Evolutionary conservation across 2,329 filamentous ascomycete genomes (phyloP), one percentile per base, ranked within the genome.

Genomic region (Exophiala oligosperma): DNA sequence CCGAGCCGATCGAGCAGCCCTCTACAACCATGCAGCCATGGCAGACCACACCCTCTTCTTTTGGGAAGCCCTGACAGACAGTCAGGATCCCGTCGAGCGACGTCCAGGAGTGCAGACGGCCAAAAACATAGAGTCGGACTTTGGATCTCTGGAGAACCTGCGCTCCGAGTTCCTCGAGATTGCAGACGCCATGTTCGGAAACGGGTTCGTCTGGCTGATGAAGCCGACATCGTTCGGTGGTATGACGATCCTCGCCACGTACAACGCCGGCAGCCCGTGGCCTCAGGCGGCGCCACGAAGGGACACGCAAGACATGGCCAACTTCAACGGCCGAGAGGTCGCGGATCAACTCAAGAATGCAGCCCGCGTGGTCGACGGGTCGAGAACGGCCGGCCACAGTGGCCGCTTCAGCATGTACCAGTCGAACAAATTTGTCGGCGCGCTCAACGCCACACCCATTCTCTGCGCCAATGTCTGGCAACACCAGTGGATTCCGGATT

Each of bases 21-120:
- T 88, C 72, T 99, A 99, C 86, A 99, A 97, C 83, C 85, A 95
- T 74, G 94, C 94, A 74, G 96, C 91, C 68, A 96, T 96, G 90
- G 90, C 91, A 56, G 89, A 90, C 82, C 97, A 97, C 84, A 97
- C 86, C 74, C 82, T 86, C 72, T 78, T 79, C 64, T 80, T 78
- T 71, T 80, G 79, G 71, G 76, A 76, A 63, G 73, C 73, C 65
- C 67, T 80, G 8, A 61, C 62, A 3, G 52, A 60, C 23, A 55
- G 23, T 17, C 48, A 59, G 43, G 57, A 64, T 17, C 52, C 56
- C 24, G 54, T 49, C 1, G 46, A 57, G 9, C 63, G 53, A 8
- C 51, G 56, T 7, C 56, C 56, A 11, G 54, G 57, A 12, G 35
- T 65, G 21, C 50, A 57, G 32, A 58, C 52, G 32, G 70, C 57